Evolutionary conservation across 345 rosid genomes (phyloP).

Genomic region (Populus euphratica): DNA sequence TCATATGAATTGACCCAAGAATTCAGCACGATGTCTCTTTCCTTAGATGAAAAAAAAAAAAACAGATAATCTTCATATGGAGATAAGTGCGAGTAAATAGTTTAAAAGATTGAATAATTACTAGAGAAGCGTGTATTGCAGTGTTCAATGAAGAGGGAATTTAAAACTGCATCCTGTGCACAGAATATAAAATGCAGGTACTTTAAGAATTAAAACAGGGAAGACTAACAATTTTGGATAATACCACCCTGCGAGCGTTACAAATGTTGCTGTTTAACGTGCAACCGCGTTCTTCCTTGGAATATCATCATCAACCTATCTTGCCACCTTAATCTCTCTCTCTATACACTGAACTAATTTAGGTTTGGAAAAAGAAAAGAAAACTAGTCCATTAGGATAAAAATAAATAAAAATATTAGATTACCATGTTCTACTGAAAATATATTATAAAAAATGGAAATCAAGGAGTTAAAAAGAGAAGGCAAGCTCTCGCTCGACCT

Average conservation of each 20-base stretch:
- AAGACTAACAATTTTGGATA: neutral
- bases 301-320: too few relatives aligned
- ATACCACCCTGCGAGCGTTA: neutral
- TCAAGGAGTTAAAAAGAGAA: too few relatives aligned
- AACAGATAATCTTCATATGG: neutral
- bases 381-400: too few relatives aligned
- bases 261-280: neutral
- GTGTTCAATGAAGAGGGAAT: neutral
- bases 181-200: neutral
- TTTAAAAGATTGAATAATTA: neutral
- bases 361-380: too few relatives aligned
- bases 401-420: too few relatives aligned
- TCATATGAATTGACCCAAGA: neutral
- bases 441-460: too few relatives aligned
- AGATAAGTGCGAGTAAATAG: neutral
- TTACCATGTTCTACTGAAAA: too few relatives aligned
- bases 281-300: neutral
- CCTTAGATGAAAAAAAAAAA: too few relatives aligned
- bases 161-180: neutral
- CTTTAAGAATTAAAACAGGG: neutral
- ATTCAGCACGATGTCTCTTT: too few relatives aligned
- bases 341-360: too few relatives aligned
- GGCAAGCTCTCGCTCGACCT: too few relatives aligned
- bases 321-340: too few relatives aligned
- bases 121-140: neutral